A percentile compares a stretch with the other conserved stretches of the same genome.
These are phyloP conservation scores for Paecilomyces dactylethromorphus DNA, from an alignment of 2,329 filamentous ascomycete species.

Conservation along the genomic window DNA sequence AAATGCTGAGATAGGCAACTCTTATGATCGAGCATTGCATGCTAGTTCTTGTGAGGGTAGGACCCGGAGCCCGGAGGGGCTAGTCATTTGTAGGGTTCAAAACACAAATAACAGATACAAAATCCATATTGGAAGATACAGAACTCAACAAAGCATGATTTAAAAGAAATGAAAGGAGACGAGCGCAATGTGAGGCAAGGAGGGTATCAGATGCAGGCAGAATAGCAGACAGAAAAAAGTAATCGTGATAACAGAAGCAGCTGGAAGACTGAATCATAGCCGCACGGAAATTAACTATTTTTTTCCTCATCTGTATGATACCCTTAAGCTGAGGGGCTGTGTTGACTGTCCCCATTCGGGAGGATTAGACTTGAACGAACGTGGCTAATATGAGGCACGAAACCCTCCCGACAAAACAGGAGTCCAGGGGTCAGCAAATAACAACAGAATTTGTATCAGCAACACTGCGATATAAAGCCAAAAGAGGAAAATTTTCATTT, in stretches of 20 bases:
- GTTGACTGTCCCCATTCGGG: background rate
- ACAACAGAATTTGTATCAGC: background rate
- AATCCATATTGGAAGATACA: background rate
- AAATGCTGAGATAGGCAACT: background rate
- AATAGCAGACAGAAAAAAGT: background rate
- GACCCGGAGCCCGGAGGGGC: background rate
- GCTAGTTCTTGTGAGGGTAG: background rate
- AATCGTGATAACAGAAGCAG: background rate
- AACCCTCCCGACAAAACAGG: background rate
- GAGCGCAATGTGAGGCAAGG: background rate
- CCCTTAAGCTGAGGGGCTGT: background rate
- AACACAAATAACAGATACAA: background rate
- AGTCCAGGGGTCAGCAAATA: background rate
- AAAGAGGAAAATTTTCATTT: background rate
- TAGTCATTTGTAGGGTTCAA: background rate
- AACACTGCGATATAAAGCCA: background rate
- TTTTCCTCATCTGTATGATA: background rate
- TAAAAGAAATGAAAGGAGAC: background rate
- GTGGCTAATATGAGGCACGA: background rate
- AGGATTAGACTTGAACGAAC: background rate
- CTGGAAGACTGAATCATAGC: background rate
- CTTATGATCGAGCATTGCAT: background rate
- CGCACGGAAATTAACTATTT: background rate
- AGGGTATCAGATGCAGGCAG: background rate
- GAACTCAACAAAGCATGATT: background rate